phyloP scores from a whole-genome alignment of 106 monocot species.

The Narthecium ossifragum region DNA sequence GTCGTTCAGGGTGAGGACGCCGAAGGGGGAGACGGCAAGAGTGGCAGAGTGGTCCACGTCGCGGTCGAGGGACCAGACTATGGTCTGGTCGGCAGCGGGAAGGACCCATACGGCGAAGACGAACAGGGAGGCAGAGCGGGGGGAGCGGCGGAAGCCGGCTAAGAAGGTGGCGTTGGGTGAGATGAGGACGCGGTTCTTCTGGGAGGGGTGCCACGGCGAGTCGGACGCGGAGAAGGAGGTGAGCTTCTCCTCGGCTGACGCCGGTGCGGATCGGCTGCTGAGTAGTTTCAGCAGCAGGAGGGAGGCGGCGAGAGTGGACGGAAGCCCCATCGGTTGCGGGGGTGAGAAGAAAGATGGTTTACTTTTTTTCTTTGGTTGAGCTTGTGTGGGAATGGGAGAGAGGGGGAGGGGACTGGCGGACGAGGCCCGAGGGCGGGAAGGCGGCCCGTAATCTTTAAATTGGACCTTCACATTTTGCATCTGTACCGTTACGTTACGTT shows the following conservation, averaged over 20 bases:
- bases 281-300: background rate
- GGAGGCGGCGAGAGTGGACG: background rate
- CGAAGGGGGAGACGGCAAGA: conserved; percentile 24
- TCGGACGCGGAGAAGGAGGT: conserved; percentile 21
- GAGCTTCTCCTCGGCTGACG: background rate
- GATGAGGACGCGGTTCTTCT: conserved; percentile 28
- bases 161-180: conserved; percentile 40
- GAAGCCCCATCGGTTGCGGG: background rate
- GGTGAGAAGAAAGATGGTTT: background rate
- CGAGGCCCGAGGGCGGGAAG: no score
- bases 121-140: background rate
- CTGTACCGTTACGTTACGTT: no score
- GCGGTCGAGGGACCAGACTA: conserved; percentile 28
- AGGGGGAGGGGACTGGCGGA: no score
- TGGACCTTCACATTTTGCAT: no score
- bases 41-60: background rate
- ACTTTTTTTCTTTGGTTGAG: background rate
- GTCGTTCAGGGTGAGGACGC: conserved; percentile 20
- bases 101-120: conserved; percentile 48
- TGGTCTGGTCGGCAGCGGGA: background rate
- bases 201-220: conserved; percentile 39
- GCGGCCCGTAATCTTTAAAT: no score
- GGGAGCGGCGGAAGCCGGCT: conserved; percentile 38
- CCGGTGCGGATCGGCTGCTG: background rate
- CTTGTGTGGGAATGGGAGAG: background rate